Evolutionary conservation across 345 rosid genomes (phyloP).

Genomic region (Dovyalis caffra): DNA sequence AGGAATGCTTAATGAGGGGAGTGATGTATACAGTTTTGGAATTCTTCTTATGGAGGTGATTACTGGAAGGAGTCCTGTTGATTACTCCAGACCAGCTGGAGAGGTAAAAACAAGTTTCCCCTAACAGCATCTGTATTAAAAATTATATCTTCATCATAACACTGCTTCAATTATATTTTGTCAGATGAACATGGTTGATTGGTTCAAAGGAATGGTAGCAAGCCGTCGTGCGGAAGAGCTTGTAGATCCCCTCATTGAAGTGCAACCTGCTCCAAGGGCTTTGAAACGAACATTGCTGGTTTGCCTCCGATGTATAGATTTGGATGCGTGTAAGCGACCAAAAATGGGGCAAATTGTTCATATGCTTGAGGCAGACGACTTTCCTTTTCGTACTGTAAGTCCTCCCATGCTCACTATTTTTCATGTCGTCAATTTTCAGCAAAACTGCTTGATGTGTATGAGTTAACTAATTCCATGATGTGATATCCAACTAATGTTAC

Average conservation of each 20-base stretch:
- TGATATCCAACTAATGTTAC: background rate
- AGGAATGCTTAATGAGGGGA: slow-evolving; percentile 92
- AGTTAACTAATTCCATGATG: background rate
- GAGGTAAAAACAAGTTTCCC: slow-evolving; percentile 52
- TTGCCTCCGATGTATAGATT: slow-evolving; percentile 91
- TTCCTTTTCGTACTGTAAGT: slow-evolving; percentile 81
- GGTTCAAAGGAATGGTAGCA: slow-evolving; percentile 96
- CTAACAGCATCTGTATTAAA: background rate
- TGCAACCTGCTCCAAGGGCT: slow-evolving; percentile 63
- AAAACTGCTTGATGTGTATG: background rate
- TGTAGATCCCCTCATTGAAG: slow-evolving; percentile 70
- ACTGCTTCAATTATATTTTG: slow-evolving; percentile 7
- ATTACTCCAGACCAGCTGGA: slow-evolving; percentile 84
- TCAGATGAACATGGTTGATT: slow-evolving; percentile 92
- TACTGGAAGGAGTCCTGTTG: slow-evolving; percentile 89
- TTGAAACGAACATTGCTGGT: slow-evolving; percentile 72
- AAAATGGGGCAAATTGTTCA: slow-evolving; percentile 98
- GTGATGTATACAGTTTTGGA: slow-evolving; percentile 93
- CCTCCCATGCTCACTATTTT: background rate
- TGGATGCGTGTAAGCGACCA: slow-evolving; percentile 78
- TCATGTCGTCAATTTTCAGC: background rate
- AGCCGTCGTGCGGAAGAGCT: slow-evolving; percentile 82
- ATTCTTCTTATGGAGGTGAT: slow-evolving; percentile 90
- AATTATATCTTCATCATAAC: background rate
- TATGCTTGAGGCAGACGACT: slow-evolving; percentile 96